Evolutionary conservation across 2,329 filamentous ascomycete genomes (phyloP), one percentile per base, ranked within the genome.

Genomic region (Diaporthe batatas): DNA sequence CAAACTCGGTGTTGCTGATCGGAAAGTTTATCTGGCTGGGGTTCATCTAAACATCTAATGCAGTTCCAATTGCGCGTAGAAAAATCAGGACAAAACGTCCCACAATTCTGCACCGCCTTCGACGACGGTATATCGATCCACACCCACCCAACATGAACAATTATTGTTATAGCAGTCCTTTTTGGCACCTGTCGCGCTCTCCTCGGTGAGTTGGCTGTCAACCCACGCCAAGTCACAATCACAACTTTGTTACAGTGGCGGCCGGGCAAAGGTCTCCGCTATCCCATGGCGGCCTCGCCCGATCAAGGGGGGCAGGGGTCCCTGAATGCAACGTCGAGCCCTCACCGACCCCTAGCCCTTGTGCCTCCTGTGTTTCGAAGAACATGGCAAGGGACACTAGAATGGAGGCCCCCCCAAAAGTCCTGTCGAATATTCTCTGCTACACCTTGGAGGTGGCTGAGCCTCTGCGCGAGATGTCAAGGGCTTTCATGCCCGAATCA

Each of bases 381-480:
- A n/a, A 21, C 23, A 36, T 51, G 62, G 29, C 29, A 65, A 25
- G 44, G 44, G 1, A 12, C 47, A 51, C n/a, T 14, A 65, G 25
- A 65, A 65, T 51, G 59, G 59, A 65, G 59, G 29, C 42, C 59
- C 42, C 47, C 47, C 47, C 23, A 47, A 36, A 47, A 49, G 42
- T 70, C 54, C 54, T 70, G 29, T 51, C 68, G 23, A 59, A 49
- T 59, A 44, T 62, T 32, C 47, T 64, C 29, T 62, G 57, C 29
- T 71, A 64, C 68, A 71, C 59, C 55, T 53, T 71, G 68, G 68
- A 71, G 68, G 68, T 71, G 68, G 68, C 68, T 64, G 32, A 71
- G 68, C 25, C n/a, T 39, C 34, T 62, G 55, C 44, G 25, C 42
- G 68, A 71, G 42, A 54, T 59, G 62, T 62, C 54, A 39, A 49